Percentiles rank a stretch among this genome's conserved stretches.
Conservation (phyloP, 306 rosid species). For the Hippophae gyantsensis region DNA sequence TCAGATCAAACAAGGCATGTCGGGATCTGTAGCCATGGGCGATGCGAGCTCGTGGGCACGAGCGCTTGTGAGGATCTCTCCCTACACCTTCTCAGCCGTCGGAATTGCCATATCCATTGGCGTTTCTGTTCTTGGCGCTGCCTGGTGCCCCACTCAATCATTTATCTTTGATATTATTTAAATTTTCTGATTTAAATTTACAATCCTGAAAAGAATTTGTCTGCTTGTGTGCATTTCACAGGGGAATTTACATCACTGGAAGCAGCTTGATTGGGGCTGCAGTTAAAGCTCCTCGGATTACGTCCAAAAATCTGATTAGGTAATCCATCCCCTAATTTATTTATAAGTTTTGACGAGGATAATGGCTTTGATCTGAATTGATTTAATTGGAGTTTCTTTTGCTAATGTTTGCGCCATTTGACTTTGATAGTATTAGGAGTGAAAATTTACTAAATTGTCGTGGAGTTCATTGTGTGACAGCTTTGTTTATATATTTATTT, state of each 20-base stretch:
- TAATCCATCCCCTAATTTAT: slow-evolving; percentile 4
- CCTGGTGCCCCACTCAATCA: slow-evolving; percentile 26
- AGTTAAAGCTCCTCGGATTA: slow-evolving; percentile 88
- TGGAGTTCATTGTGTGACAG: too few relatives aligned
- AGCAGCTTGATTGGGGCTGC: slow-evolving; percentile 99
- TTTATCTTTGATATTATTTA: neutral
- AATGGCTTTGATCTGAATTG: neutral
- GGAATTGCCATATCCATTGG: slow-evolving; percentile 51
- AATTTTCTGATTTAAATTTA: neutral
- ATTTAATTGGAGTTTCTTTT: neutral
- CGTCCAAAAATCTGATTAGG: slow-evolving; percentile 97
- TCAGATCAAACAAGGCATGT: too few relatives aligned
- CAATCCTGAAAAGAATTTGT: slow-evolving; percentile 5
- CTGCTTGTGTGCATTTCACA: slow-evolving; percentile 7
- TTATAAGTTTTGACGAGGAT: neutral
- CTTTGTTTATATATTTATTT: too few relatives aligned
- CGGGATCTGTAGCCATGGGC: slow-evolving; percentile 6
- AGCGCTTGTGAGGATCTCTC: slow-evolving; percentile 45
- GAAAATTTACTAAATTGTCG: too few relatives aligned
- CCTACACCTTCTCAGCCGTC: slow-evolving; percentile 49
- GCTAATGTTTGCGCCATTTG: too few relatives aligned
- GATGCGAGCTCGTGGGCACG: slow-evolving; percentile 43
- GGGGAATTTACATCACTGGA: slow-evolving; percentile 98
- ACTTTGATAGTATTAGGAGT: too few relatives aligned
- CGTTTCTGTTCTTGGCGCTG: slow-evolving; percentile 63